phyloP scores from a whole-genome alignment of 148 eudicot species.

The Cornus florida region DNA sequence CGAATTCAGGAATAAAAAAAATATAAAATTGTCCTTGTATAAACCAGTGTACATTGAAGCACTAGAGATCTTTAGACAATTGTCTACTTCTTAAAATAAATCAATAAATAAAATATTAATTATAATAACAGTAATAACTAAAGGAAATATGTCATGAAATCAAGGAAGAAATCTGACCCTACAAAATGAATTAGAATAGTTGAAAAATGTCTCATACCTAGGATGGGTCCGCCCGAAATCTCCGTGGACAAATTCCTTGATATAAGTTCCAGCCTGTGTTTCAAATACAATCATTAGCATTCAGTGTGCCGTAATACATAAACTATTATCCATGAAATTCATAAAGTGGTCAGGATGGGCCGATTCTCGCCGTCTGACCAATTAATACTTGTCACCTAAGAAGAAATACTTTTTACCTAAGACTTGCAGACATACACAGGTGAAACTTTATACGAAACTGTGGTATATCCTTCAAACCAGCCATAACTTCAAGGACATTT shows the following conservation, averaged over 20 bases:
- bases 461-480: no score
- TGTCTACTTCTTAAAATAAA: neutral
- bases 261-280: conserved; percentile 93
- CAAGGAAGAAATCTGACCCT: no score
- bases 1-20: no score
- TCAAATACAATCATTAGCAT: neutral
- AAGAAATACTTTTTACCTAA: no score
- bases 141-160: no score
- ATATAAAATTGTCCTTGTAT: no score
- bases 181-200: neutral
- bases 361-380: neutral
- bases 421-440: no score
- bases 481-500: neutral
- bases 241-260: conserved; percentile 98
- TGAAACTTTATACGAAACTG: no score
- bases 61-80: neutral
- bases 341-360: neutral
- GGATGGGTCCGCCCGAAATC: conserved; percentile 97
- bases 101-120: neutral
- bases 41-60: neutral
- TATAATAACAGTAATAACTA: neutral
- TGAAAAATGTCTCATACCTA: conserved; percentile 51
- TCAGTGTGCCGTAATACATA: neutral
- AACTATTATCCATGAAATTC: neutral
- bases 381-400: neutral